These are phyloP conservation scores for Spongiforma sp. DNA, from an alignment of 1,284 basidiomycete species.

Conservation along the genomic window DNA sequence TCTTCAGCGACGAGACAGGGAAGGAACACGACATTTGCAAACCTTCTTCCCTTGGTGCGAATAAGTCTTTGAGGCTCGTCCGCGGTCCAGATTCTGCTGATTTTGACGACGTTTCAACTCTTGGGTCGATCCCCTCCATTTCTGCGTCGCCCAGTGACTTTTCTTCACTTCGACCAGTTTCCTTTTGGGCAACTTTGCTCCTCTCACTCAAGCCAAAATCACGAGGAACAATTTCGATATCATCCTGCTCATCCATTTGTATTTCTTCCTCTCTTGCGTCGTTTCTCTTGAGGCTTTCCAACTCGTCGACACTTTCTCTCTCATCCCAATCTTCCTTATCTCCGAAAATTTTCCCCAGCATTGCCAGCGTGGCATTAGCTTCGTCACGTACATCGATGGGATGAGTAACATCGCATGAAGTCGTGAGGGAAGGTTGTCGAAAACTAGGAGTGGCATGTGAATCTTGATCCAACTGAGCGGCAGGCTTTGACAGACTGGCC, in stretches of 20 bases:
- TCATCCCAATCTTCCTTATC: conserved; percentile 54
- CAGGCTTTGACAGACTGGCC: neutral
- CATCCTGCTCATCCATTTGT: conserved; percentile 5
- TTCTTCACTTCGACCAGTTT: conserved; percentile 6
- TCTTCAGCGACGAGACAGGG: neutral
- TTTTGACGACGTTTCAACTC: neutral
- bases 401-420: conserved; percentile 13
- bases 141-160: conserved; percentile 21
- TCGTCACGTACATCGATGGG: conserved; percentile 48
- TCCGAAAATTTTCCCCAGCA: conserved; percentile 60
- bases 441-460: neutral
- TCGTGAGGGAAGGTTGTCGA: neutral
- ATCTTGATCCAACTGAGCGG: neutral
- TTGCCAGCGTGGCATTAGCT: conserved; percentile 49
- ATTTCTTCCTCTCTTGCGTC: conserved; percentile 2
- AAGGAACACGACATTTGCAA: neutral
- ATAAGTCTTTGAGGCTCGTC: conserved; percentile 65
- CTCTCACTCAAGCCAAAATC: neutral
- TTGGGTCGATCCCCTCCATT: conserved; percentile 15
- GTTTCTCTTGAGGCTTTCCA: conserved; percentile 45
- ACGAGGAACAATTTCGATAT: conserved; percentile 21
- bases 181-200: neutral
- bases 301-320: conserved; percentile 59
- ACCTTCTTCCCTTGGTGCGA: conserved; percentile 72
- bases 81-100: conserved; percentile 12